Evolutionary conservation across 164 flowering plant genomes (phyloP), one percentile per base, ranked within the genome.

Genomic region (Protea cynaroides): DNA sequence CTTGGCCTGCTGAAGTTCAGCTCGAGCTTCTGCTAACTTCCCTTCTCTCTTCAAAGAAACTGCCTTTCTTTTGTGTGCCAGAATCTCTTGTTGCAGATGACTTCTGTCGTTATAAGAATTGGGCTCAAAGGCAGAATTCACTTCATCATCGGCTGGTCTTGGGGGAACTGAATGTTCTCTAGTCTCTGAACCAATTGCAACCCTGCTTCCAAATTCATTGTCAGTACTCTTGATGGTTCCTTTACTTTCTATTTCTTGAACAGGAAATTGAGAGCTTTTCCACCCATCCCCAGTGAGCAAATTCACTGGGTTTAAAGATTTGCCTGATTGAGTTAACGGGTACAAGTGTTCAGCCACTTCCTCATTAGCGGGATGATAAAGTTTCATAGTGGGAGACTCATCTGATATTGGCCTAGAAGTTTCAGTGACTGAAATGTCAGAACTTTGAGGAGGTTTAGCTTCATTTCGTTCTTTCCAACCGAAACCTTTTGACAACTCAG

Each of bases 21-120:
- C 97, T 58, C 79, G 73, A 62, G 95, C 97, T 71, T 91, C 97
- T 47, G 72, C 77, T 59, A 91, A 55, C 74, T 83, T 88, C 17
- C 95, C 97, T 65, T 88, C 93, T 75, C 85, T 85, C 74, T 91
- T 91, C 58, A 91, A 70, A 67, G 82, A 65, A 67, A 91, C 60
- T 4, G 95, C 97, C 63, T 69, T 86, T 72, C 75, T 83, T 73
- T 88, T 91, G 51, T 59, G 86, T 71, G 74, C 78, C 63, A 85
- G 72, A 38, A 88, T 77, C 51, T 82, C 88, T 73, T 83, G 82
- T 52, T 66, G 71, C 19, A 69, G 56, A 36, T 83, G 65, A 69
- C 55, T 68, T 23, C 66, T 69, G 44, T 60, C 25, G 34, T 54
- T 65, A 19, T 61, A 66, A 70, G 79, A 64, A 71, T 54, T 25